Conservation (phyloP, 2,329 filamentous ascomycete genomes). For the Ophiostoma sp. region DNA sequence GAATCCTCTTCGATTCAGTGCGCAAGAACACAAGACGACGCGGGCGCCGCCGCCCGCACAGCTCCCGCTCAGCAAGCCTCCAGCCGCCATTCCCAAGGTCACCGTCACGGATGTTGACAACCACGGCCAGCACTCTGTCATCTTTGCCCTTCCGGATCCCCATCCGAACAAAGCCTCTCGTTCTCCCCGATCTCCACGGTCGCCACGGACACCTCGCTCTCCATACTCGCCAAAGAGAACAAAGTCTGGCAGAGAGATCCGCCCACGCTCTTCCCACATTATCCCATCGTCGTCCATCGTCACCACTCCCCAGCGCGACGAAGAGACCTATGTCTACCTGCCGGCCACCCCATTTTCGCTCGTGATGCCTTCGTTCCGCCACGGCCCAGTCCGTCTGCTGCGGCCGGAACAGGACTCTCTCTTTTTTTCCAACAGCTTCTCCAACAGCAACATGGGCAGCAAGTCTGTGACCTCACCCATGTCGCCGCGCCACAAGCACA, state of each 20-base stretch:
- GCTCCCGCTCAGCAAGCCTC: background rate
- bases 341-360: slow-evolving; percentile 46
- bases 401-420: slow-evolving; percentile 36
- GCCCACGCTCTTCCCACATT: background rate
- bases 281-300: slow-evolving; percentile 17
- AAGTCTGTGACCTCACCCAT: background rate
- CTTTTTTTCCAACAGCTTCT: background rate
- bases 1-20: slow-evolving; percentile 29
- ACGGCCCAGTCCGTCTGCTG: slow-evolving; percentile 51
- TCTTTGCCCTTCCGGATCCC: background rate
- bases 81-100: slow-evolving; percentile 43
- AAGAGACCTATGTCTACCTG: slow-evolving; percentile 41
- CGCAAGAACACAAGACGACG: background rate
- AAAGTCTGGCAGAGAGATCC: background rate
- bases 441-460: background rate
- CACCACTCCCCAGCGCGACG: slow-evolving; percentile 19
- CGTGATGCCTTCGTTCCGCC: slow-evolving; percentile 46
- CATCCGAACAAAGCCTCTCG: background rate
- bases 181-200: background rate
- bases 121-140: slow-evolving; percentile 14
- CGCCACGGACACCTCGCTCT: background rate
- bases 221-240: background rate
- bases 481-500: slow-evolving; percentile 15
- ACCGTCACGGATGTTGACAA: slow-evolving; percentile 29
- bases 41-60: background rate